phyloP scores from a whole-genome alignment of 2,329 filamentous ascomycete genomes.

The Curvularia eragrostidis region DNA sequence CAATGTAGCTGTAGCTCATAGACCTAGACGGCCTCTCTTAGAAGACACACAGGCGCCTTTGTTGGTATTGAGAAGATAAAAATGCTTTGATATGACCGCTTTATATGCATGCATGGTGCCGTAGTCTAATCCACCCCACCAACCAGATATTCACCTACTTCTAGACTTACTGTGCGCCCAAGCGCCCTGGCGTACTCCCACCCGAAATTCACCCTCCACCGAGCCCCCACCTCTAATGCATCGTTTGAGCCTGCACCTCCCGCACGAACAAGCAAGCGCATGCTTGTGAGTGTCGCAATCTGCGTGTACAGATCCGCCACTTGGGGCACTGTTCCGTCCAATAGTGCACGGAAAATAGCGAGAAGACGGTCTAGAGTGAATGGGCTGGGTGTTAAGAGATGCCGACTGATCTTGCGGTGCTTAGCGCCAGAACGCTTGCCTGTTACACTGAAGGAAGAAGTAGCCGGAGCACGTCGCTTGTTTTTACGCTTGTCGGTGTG shows the following conservation, averaged over 20 bases:
- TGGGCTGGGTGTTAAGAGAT: slow-evolving; percentile 76
- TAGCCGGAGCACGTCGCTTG: slow-evolving; percentile 49
- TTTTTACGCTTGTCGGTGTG: slow-evolving; percentile 61
- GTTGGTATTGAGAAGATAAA: not conserved
- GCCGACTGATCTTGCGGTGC: slow-evolving; percentile 76
- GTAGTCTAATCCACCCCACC: slow-evolving; percentile 41
- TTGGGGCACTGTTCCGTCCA: slow-evolving; percentile 55
- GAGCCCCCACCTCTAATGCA: slow-evolving; percentile 70
- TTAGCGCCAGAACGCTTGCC: slow-evolving; percentile 49
- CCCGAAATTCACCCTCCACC: slow-evolving; percentile 79
- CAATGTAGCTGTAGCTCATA: slow-evolving; percentile 93
- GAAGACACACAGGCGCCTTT: not conserved
- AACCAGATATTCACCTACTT: slow-evolving; percentile 70
- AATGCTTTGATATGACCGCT: not conserved
- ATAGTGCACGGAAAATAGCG: slow-evolving; percentile 74
- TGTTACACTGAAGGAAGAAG: slow-evolving; percentile 21
- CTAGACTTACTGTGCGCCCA: slow-evolving; percentile 76
- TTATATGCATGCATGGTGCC: not conserved
- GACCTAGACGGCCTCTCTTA: not conserved
- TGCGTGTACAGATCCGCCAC: slow-evolving; percentile 59
- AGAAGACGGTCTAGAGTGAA: slow-evolving; percentile 81
- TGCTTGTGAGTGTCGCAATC: slow-evolving; percentile 74
- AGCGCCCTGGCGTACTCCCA: slow-evolving; percentile 78
- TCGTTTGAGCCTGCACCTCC: slow-evolving; percentile 65
- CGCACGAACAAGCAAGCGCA: slow-evolving; percentile 69